Conservation (phyloP, 306 rosid species). For the Notholithocarpus densiflorus region DNA sequence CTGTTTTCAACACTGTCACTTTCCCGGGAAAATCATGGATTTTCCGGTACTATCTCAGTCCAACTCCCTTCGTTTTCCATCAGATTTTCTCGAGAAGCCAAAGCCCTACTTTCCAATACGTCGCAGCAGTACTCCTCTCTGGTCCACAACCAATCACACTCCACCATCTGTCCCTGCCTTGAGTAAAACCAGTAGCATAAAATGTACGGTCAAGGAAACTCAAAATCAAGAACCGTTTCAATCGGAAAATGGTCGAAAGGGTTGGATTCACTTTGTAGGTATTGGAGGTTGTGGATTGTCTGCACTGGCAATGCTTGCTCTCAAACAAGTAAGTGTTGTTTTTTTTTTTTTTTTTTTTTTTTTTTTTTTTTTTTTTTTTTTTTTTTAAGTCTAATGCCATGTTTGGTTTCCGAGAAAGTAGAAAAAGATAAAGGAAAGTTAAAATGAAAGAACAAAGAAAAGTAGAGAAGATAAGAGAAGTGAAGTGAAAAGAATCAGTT, state of each 20-base stretch:
- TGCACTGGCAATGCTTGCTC: constrained; percentile 30
- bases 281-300: constrained; percentile 41
- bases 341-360: background rate
- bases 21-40: constrained; percentile 16
- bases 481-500: background rate
- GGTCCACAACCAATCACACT: background rate
- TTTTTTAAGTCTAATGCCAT: background rate
- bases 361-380: background rate
- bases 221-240: background rate
- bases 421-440: background rate
- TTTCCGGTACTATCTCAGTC: constrained; percentile 3
- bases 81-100: background rate
- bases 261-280: constrained; percentile 37
- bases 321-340: constrained; percentile 19
- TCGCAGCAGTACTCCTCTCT: background rate
- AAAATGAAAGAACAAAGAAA: background rate
- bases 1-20: background rate
- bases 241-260: background rate
- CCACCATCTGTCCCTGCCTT: background rate
- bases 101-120: background rate
- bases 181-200: background rate
- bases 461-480: background rate
- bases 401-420: background rate
- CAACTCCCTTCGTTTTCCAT: background rate
- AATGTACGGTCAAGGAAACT: background rate